Base-by-base conservation (phyloP, 2,329 filamentous ascomycete genomes). In the Gaeumannomyces sp. region DNA sequence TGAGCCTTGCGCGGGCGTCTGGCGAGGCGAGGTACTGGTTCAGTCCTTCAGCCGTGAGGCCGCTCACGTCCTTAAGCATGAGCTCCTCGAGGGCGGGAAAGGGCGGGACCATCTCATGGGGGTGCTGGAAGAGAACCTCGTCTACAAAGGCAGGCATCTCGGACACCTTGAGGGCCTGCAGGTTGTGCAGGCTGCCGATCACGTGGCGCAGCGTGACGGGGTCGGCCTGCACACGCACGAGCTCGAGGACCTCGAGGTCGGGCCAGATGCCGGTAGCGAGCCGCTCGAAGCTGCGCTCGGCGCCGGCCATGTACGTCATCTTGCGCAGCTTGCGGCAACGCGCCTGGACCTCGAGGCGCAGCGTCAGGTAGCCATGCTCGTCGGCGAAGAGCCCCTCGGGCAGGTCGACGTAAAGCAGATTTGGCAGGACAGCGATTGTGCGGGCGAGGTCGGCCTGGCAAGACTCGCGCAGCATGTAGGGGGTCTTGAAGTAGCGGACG, bases 391-490 rank as follows among this genome's bases (percentile, higher is more conserved):
- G 86, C 62, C 92, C 93, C 69, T 95, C 90, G 5, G 94, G 94
- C 10, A 98, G 83, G 76, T 98, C 94, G 69, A 97, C 89, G 75
- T 95, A 97, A 74, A 86, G 89, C 59, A 98, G 80, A 72, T 94
- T 93, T 35, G 92, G 91, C 59, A 94, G 83, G 29, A 93, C 90
- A 53, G 92, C 92, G 61, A 97, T 89, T 31, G 91, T 92, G 62
- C 93, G 87, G 13, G 94, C 93, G 61, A 97, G 84, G 68, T 94
- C 91, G 64, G 90, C 85, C 74, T 95, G 92, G 74, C 85, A 90
- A 1, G 91, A 91, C 78, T 97, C 92, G 65, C 94, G 88, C 64
- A 94, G 89, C 94, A 97, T 97, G 76, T 97, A 97, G 8, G 94
- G 92, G 66, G 92, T 88, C 80, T 97, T 96, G 72, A 98, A 81